Evolutionary conservation across 306 rosid species (phyloP).

Genomic region (cucumber (Cucumis sativus)): Cucumber_9930_V3 NC_026655.2:3297501-3298000

Average conservation of each 20-base stretch:
- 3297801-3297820: conserved; percentile 67
- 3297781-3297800: conserved; percentile 91
- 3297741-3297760: conserved; percentile 61
- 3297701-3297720: conserved; percentile 74
- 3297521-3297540: conserved; percentile 87
- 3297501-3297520: conserved; percentile 72
- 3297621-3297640: conserved; percentile 70
- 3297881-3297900: conserved; percentile 50
- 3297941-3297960: conserved; percentile 78
- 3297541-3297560: conserved; percentile 92
- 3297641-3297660: conserved; percentile 80
- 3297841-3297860: conserved; percentile 45
- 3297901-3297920: conserved; percentile 78
- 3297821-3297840: conserved; percentile 80
- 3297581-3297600: conserved; percentile 55
- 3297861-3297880: conserved; percentile 93
- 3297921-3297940: conserved; percentile 87
- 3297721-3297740: conserved; percentile 52
- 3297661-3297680: conserved; percentile 90
- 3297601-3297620: conserved; percentile 85
- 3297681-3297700: conserved; percentile 90
- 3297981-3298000: conserved; percentile 40
- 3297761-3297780: conserved; percentile 92
- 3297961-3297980: conserved; percentile 78
- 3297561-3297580: conserved; percentile 87